These are phyloP conservation scores for Massariosphaeria phaeospora DNA, from an alignment of 495 filamentous ascomycete genomes.

Conservation along the genomic window DNA sequence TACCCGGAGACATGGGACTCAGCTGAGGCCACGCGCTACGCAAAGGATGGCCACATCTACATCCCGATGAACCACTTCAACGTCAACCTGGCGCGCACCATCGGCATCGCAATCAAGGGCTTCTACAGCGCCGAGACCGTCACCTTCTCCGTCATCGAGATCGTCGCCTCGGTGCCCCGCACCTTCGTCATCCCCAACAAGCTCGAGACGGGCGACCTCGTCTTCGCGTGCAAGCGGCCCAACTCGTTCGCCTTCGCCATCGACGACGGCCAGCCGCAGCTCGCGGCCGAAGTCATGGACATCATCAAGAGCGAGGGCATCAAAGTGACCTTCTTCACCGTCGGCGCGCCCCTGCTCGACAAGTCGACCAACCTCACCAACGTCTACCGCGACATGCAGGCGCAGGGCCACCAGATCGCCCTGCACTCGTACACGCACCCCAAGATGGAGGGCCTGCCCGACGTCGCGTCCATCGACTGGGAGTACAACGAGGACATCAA, in stretches of 20 bases:
- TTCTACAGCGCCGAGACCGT: slow-evolving; percentile 55
- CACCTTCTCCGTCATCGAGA: slow-evolving; percentile 60
- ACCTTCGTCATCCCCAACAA: slow-evolving; percentile 55
- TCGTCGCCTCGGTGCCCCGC: slow-evolving; percentile 53
- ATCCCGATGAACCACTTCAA: slow-evolving; percentile 71
- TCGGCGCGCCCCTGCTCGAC: slow-evolving; percentile 62
- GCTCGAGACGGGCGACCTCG: slow-evolving; percentile 55
- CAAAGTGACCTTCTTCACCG: slow-evolving; percentile 74
- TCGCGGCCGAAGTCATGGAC: slow-evolving; percentile 59
- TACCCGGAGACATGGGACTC: slow-evolving; percentile 72
- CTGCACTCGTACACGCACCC: slow-evolving; percentile 72
- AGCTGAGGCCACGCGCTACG: slow-evolving; percentile 63
- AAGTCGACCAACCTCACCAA: slow-evolving; percentile 32
- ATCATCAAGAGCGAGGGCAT: slow-evolving; percentile 60
- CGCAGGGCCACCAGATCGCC: slow-evolving; percentile 65
- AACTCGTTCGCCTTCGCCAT: slow-evolving; percentile 78
- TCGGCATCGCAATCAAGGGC: slow-evolving; percentile 64
- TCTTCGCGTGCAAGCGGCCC: slow-evolving; percentile 63
- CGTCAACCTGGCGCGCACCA: slow-evolving; percentile 53
- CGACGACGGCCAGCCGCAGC: slow-evolving; percentile 65
- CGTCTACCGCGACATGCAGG: slow-evolving; percentile 33
- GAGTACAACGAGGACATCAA: slow-evolving; percentile 61
- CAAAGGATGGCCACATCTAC: slow-evolving; percentile 58
- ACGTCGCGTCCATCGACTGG: slow-evolving; percentile 59
- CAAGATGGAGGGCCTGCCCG: slow-evolving; percentile 61